A percentile compares a stretch with the other conserved stretches of the same genome.
These are phyloP conservation scores for Tetragonia tetragonoides DNA, from an alignment of 148 eudicot species.

Conservation along the genomic window DNA sequence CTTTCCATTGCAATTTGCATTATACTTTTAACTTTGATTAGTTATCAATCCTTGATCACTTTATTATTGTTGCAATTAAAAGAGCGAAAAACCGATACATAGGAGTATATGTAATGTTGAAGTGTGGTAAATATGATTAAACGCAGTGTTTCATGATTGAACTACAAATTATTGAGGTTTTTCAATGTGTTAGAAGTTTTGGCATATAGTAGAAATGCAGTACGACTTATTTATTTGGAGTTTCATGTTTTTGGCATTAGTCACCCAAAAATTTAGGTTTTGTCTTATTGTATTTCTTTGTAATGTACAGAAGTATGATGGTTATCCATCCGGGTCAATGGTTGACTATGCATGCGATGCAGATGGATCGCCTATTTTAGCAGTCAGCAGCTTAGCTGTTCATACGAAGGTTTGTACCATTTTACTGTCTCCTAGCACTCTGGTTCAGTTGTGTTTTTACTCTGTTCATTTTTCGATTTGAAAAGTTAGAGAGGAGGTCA, in stretches of 20 bases:
- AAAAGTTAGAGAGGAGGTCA: background rate
- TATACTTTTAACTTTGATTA: background rate
- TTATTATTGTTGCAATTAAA: background rate
- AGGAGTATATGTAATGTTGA: background rate
- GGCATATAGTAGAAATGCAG: background rate
- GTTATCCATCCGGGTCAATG: conserved; percentile 95
- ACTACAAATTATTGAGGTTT: background rate
- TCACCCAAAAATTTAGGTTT: background rate
- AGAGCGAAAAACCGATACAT: background rate
- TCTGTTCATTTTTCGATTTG: background rate
- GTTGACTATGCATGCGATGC: conserved; percentile 92
- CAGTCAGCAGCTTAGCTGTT: conserved; percentile 92
- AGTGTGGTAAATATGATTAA: too few relatives aligned
- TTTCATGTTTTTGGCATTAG: background rate
- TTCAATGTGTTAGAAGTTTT: background rate
- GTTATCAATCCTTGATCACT: background rate
- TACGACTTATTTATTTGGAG: too few relatives aligned
- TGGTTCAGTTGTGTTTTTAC: background rate
- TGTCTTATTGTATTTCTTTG: background rate
- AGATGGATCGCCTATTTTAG: conserved; percentile 83
- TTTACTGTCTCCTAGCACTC: background rate
- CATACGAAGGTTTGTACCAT: conserved; percentile 68
- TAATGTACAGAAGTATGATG: conserved; percentile 67
- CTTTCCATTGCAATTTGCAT: background rate
- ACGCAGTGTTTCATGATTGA: background rate